These are phyloP conservation scores for Colletotrichum sp. DNA, from an alignment of 2,329 filamentous ascomycete genomes.

Conservation along the genomic window DNA sequence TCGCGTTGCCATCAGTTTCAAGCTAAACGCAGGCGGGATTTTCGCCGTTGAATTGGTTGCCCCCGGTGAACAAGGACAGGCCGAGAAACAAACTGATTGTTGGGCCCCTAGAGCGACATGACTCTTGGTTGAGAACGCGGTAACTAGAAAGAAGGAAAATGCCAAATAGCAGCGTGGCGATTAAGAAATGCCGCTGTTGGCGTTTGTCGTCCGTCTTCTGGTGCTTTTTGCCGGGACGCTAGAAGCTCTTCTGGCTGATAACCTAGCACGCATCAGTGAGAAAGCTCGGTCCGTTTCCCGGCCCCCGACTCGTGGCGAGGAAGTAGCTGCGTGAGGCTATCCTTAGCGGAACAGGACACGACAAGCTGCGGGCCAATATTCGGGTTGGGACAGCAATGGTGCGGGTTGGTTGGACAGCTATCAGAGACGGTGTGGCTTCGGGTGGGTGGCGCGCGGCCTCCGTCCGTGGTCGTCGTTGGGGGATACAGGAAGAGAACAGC, in stretches of 20 bases:
- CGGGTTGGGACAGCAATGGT: neutral
- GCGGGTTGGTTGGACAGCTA: neutral
- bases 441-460: conserved; percentile 2
- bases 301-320: neutral
- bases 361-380: conserved; percentile 8
- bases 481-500: neutral
- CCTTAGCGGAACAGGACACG: neutral
- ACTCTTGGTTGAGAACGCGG: neutral
- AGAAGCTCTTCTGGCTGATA: neutral
- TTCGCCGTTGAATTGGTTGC: neutral
- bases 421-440: conserved; percentile 10
- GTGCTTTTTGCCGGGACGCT: neutral
- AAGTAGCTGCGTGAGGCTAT: neutral
- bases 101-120: neutral
- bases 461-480: neutral
- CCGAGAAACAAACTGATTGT: neutral
- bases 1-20: neutral
- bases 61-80: neutral
- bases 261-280: neutral
- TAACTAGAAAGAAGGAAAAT: neutral
- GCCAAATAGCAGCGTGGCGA: neutral
- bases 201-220: neutral
- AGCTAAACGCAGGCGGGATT: neutral
- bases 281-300: conserved; percentile 15
- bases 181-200: neutral